Conservation (phyloP, 2,329 filamentous ascomycete genomes). For the Sarocladium brachiariae region DNA sequence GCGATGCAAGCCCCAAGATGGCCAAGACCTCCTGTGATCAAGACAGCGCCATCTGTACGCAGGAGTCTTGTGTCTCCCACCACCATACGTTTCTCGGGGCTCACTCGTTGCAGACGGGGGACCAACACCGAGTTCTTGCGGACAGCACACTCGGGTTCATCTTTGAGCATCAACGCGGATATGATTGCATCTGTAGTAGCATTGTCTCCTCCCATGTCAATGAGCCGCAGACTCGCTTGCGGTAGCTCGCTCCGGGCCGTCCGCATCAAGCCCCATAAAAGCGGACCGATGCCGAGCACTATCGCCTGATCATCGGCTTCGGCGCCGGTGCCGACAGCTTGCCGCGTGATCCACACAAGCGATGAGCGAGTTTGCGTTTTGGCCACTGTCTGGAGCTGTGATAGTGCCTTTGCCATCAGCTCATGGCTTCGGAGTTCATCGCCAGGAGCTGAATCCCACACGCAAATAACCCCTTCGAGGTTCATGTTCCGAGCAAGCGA, state of each 20-base stretch:
- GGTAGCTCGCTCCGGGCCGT: constrained; percentile 14
- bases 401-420: constrained; percentile 9
- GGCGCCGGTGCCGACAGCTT: constrained; percentile 11
- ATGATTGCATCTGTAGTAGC: not conserved
- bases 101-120: constrained; percentile 11
- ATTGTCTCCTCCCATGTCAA: constrained; percentile 10
- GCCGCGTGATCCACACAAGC: constrained; percentile 12
- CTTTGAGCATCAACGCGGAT: not conserved
- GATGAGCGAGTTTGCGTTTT: constrained; percentile 14
- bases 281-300: constrained; percentile 11
- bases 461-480: constrained; percentile 11
- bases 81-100: not conserved
- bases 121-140: constrained; percentile 12
- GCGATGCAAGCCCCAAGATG: constrained; percentile 13
- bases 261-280: constrained; percentile 16
- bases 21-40: constrained; percentile 15
- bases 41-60: constrained; percentile 13
- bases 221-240: constrained; percentile 13
- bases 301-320: not conserved
- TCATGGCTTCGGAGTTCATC: not conserved
- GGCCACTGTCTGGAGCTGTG: constrained; percentile 10
- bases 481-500: constrained; percentile 8
- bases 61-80: constrained; percentile 1
- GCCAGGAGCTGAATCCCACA: constrained; percentile 11
- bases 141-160: constrained; percentile 13